phyloP scores from a whole-genome alignment of 2,329 filamentous ascomycete species.

The Paraconiothyrium brasiliense region DNA sequence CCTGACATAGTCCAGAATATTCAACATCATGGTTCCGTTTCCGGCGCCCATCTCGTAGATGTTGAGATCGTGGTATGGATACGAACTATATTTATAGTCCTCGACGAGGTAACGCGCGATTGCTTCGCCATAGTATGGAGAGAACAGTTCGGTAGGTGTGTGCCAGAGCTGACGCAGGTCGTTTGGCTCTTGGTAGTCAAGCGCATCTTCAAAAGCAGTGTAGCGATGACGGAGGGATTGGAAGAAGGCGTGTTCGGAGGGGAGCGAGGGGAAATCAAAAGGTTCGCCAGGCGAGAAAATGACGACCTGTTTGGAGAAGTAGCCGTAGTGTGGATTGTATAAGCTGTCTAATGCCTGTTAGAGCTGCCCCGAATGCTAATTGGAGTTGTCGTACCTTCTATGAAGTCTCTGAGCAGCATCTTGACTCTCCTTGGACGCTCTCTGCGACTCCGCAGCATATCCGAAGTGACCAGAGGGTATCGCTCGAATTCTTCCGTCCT shows the following conservation, averaged over 20 bases:
- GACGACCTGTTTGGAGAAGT: slow-evolving; percentile 95
- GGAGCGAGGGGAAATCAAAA: slow-evolving; percentile 84
- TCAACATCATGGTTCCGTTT: slow-evolving; percentile 96
- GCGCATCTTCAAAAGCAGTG: slow-evolving; percentile 85
- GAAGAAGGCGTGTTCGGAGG: slow-evolving; percentile 88
- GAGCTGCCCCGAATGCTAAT: slow-evolving; percentile 6
- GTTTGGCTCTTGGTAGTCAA: slow-evolving; percentile 77
- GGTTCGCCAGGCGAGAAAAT: slow-evolving; percentile 94
- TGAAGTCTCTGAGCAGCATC: slow-evolving; percentile 97
- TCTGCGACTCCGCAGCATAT: slow-evolving; percentile 74
- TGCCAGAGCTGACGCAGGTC: slow-evolving; percentile 94
- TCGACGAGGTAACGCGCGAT: slow-evolving; percentile 95
- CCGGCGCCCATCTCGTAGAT: slow-evolving; percentile 99
- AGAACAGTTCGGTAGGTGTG: slow-evolving; percentile 96
- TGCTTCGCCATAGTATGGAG: slow-evolving; percentile 95
- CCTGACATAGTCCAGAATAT: slow-evolving; percentile 96
- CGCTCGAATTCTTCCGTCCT: slow-evolving; percentile 80
- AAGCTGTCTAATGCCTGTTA: slow-evolving; percentile 73
- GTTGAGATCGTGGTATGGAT: slow-evolving; percentile 94
- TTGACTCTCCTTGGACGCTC: slow-evolving; percentile 88
- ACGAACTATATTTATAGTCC: slow-evolving; percentile 94
- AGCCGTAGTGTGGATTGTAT: slow-evolving; percentile 94
- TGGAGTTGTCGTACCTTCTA: slow-evolving; percentile 72
- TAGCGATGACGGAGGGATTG: slow-evolving; percentile 79
- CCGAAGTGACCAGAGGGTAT: slow-evolving; percentile 86